A percentile compares a stretch with the other conserved stretches of the same genome.
Conservation (phyloP, 441 rosid species). For the Adansonia grandidieri region DNA sequence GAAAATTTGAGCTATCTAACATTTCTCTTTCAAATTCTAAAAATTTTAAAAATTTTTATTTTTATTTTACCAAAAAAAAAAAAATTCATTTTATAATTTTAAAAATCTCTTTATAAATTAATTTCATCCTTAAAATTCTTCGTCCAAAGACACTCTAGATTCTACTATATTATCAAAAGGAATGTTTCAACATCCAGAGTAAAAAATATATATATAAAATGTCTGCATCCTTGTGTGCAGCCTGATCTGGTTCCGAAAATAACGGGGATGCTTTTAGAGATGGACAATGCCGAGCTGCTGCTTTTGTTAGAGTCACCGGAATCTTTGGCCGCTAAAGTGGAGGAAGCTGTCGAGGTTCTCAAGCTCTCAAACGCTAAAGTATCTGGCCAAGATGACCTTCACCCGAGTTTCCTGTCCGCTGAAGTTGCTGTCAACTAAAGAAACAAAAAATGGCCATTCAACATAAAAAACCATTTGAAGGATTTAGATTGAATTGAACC, state of each 20-base stretch:
- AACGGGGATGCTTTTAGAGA: constrained; percentile 62
- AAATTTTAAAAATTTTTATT: no score
- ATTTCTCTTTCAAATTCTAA: no score
- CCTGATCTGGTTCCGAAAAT: constrained; percentile 61
- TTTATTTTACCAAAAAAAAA: no score
- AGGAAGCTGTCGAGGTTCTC: constrained; percentile 54
- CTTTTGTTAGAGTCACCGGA: constrained; percentile 53
- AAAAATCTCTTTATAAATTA: no score
- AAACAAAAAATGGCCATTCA: constrained; percentile 14
- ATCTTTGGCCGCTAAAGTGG: constrained; percentile 44
- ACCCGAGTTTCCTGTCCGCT: constrained; percentile 52
- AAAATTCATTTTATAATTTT: no score
- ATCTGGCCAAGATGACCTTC: constrained; percentile 47
- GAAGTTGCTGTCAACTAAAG: constrained; percentile 60
- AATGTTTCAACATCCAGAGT: no score
- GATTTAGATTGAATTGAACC: no score
- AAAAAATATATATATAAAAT: not conserved
- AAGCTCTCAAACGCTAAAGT: constrained; percentile 52
- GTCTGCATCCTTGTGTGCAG: constrained; percentile 37
- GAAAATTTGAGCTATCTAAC: no score
- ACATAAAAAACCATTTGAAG: not conserved
- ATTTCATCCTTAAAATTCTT: no score
- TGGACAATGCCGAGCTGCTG: constrained; percentile 55
- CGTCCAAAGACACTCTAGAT: no score
- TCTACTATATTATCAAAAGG: no score